Conservation (phyloP, 176 grass and related monocot genomes). For the Triticum aestivum region DNA sequence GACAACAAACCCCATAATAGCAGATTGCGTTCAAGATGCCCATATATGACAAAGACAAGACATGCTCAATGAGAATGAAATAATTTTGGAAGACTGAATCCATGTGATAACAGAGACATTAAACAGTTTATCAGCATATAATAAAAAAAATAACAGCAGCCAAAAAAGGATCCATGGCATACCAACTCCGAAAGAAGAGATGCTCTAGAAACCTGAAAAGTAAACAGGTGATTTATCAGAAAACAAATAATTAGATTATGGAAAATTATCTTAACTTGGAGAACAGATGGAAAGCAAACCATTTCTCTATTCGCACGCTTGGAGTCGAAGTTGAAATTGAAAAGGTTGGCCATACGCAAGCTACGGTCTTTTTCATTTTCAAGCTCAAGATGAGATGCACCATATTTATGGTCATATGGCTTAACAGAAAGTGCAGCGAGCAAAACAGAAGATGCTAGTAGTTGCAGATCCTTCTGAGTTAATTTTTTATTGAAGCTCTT, state of each 20-base stretch:
- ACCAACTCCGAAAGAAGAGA: constrained; percentile 89
- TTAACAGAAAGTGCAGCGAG: constrained; percentile 78
- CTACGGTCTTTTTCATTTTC: constrained; percentile 94
- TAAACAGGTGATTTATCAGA: constrained; percentile 8
- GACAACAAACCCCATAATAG: neutral
- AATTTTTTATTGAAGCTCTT: constrained; percentile 98
- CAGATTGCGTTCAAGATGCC: neutral
- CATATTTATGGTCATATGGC: constrained; percentile 86
- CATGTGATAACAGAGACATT: neutral
- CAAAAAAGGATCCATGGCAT: constrained; percentile 26
- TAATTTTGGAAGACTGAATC: neutral
- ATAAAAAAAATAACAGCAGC: neutral
- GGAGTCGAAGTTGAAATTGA: constrained; percentile 87
- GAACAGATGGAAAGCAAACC: constrained; percentile 40
- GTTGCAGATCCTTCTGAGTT: constrained; percentile 86
- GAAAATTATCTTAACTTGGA: neutral
- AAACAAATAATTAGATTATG: neutral
- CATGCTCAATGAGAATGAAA: neutral
- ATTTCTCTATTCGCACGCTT: constrained; percentile 83
- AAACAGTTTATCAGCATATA: neutral
- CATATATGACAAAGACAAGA: neutral
- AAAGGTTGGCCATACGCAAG: constrained; percentile 72
- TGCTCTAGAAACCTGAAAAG: constrained; percentile 87
- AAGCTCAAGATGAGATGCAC: constrained; percentile 78
- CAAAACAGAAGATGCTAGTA: constrained; percentile 93